Evolutionary conservation across 2,329 filamentous ascomycete genomes (phyloP), one percentile per base, ranked within the genome.

Genomic region (Alternaria sp.): DNA sequence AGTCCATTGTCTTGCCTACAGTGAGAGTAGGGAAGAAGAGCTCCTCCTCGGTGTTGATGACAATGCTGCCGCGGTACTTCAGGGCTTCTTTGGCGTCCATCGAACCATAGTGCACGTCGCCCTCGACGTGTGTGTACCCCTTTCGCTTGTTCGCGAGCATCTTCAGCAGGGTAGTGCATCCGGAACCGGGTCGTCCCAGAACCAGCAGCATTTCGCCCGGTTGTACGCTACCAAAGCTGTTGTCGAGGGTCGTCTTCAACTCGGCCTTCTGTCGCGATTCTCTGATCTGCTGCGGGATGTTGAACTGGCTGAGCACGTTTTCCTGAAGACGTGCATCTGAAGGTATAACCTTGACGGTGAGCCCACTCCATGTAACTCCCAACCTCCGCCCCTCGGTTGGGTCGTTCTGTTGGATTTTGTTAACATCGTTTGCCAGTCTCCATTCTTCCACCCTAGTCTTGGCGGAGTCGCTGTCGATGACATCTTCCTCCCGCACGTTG

Each of bases 51-150:
- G 80, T 83, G 59, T 84, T 84, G 77, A 68, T 96, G 10, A 83
- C 92, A 68, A 94, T 91, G 74, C 92, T 90, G 62, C 89, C 87
- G 69, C 91, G 92, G 79, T 95, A 95, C 7, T 73, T 79, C 65
- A 92, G 86, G 1, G 90, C 88, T 77, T 96, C 90, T 49, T 91
- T 90, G 10, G 90, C 85, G 72, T 81, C 69, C 83, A 87, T 66
- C 91, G 87, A 56, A 80, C 67, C 67, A 37, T 57, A 70, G 14
- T 50, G 46, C 14, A 70, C 61, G 7, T 68, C 61, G 28, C 91
- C 91, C 66, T 92, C 88, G 28, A 89, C 90, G 77, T 94, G 90
- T 88, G 84, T 2, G 33, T 91, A 96, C 54, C 89, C 89, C 58
- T 61, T 64, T 73, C 81, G 57, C 78, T 66, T 60, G 51, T 70